Evolutionary conservation across 495 filamentous ascomycete genomes (phyloP), one percentile per base, ranked within the genome.

Genomic region (Neohortaea acidophila): DNA sequence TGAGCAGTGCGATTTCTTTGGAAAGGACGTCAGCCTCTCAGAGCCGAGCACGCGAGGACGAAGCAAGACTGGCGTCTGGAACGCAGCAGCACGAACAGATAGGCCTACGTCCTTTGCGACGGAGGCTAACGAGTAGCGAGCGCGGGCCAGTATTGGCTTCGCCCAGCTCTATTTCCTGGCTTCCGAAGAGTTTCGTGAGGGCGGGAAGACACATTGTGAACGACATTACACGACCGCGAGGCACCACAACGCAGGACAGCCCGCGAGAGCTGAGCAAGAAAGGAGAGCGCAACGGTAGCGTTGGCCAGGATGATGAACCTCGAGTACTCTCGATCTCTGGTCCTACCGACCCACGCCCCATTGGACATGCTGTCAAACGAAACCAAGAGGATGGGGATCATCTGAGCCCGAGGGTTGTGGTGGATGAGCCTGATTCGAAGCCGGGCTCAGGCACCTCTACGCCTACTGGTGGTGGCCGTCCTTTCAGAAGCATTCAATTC

Each of bases 1-100:
- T 91, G 40, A 87, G 82, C 21, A 63, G 63, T 17, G 71, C 57
- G 24, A 60, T 68, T 18, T 70, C 58, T 43, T 59, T 49, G 36
- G 59, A 53, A 39, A 55, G 53, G 26, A 52, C 31, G 3, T 43
- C 39, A 3, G 32, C 33, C 1, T 23, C 38, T 12, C 36, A 35
- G 12, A 42, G 42, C 21, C 41, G 25, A 21, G 35, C 21, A n/a
- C 8, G 33, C 31, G 5, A 33, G 42, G 2, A 36, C 25, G 4
- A 30, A 41, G 20, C 25, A 25, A 8, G 29, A 37, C 8, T 13
- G 7, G 9, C 29, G 41, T 39, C 11, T 39, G 32, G 15, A 24
- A 28, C 2, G 20, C 15, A 9, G 21, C 36, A 7, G 14, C 23
- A 29, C 41, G 36, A 41, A 2, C 21, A 34, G 8, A 21, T 20